phyloP scores from a whole-genome alignment of 768 basidiomycete species.

The Phylloporus sp. region DNA sequence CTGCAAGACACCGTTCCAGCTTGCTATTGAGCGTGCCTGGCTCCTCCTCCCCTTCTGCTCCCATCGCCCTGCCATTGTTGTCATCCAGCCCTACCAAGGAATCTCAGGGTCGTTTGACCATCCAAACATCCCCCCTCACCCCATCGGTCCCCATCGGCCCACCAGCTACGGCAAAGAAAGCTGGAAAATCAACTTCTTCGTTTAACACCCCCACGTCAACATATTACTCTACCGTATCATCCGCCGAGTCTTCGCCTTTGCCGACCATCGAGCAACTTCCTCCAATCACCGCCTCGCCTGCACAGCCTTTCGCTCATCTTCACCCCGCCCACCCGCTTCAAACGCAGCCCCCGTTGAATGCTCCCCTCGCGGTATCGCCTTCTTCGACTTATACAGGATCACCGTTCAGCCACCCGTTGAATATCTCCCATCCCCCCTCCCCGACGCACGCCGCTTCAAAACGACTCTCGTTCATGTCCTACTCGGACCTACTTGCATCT shows the following conservation, averaged over 20 bases:
- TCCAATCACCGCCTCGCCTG: conserved; percentile 19
- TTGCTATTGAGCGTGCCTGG: conserved; percentile 49
- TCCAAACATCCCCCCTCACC: conserved; percentile 21
- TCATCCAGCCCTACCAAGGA: conserved; percentile 28
- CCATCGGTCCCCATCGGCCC: conserved; percentile 3
- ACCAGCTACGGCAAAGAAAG: conserved; percentile 4
- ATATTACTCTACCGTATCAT: conserved; percentile 42
- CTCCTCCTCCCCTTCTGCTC: conserved; percentile 23
- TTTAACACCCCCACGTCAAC: conserved; percentile 47
- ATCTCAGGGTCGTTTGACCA: conserved; percentile 16
- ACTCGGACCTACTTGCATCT: conserved; percentile 77
- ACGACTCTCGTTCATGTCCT: conserved; percentile 85
- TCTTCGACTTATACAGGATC: conserved; percentile 28
- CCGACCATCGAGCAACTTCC: conserved; percentile 35
- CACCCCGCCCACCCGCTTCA: conserved; percentile 13
- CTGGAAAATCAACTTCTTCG: conserved; percentile 20
- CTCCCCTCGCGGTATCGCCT: conserved; percentile 14
- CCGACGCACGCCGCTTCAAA: conserved; percentile 51
- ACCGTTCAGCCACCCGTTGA: conserved; percentile 21
- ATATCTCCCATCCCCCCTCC: conserved; percentile 39
- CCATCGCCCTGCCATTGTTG: conserved; percentile 20
- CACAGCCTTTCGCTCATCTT: conserved; percentile 20
- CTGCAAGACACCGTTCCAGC: conserved; percentile 37
- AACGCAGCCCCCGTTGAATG: conserved; percentile 14
- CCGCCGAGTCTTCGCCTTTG: conserved; percentile 37